Evolutionary conservation across 2,329 filamentous ascomycete genomes (phyloP).

Genomic region (Trichoderma lentiforme): DNA sequence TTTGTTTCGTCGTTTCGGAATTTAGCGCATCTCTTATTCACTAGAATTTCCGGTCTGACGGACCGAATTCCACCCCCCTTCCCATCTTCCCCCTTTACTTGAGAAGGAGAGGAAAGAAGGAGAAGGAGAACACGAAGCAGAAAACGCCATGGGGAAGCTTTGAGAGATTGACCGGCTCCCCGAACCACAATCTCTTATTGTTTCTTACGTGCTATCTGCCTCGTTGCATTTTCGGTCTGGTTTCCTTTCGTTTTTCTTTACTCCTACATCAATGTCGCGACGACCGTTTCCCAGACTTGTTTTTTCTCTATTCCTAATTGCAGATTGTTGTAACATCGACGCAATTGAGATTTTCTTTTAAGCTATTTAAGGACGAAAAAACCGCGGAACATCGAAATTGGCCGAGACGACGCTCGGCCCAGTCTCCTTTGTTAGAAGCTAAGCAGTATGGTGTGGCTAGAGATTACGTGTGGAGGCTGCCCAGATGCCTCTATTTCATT

Average conservation of each 20-base stretch:
- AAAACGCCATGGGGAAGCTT: neutral
- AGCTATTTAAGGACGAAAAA: neutral
- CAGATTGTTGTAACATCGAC: neutral
- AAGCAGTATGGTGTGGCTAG: neutral
- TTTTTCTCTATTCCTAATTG: neutral
- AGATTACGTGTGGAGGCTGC: neutral
- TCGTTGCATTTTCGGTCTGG: constrained; percentile 7
- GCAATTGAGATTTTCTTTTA: neutral
- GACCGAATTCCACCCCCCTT: neutral
- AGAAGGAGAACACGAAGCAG: neutral
- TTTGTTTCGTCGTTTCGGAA: constrained; percentile 16
- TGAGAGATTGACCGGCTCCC: neutral
- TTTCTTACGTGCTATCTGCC: constrained; percentile 1
- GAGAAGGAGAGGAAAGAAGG: neutral
- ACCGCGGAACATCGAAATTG: neutral
- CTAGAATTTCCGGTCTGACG: neutral
- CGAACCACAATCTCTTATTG: neutral
- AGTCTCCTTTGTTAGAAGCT: neutral
- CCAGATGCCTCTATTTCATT: neutral
- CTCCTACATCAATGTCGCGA: constrained; percentile 9
- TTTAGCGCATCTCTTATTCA: constrained; percentile 11
- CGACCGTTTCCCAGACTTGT: neutral
- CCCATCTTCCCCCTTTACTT: neutral
- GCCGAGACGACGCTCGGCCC: neutral
- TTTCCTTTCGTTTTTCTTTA: neutral